Conservation (phyloP, 345 rosid genomes). For the Fremontodendron californicum region DNA sequence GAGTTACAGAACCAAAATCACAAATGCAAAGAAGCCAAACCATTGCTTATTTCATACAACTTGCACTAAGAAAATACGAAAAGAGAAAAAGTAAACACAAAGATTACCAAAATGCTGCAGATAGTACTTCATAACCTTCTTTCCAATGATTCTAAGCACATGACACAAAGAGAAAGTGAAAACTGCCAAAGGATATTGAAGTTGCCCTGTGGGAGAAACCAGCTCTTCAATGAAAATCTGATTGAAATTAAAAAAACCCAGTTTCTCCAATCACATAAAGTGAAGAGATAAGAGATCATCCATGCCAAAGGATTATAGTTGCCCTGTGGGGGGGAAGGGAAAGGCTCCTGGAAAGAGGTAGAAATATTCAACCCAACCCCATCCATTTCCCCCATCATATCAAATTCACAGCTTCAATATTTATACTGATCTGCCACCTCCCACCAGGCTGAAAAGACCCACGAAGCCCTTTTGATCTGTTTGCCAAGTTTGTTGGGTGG, state of each 20-base stretch:
- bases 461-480: neutral
- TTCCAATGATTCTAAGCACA: neutral
- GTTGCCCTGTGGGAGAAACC: slow-evolving; percentile 34
- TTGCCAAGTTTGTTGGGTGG: slow-evolving; percentile 2
- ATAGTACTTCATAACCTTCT: neutral
- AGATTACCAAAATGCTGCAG: neutral
- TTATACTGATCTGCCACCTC: slow-evolving; percentile 14
- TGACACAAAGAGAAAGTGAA: slow-evolving; percentile 5
- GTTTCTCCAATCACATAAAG: neutral
- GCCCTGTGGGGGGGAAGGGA: slow-evolving; percentile 26
- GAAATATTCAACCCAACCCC: neutral
- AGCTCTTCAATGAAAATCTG: neutral
- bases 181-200: slow-evolving; percentile 42
- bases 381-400: neutral
- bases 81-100: neutral
- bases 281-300: neutral
- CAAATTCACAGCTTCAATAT: neutral
- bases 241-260: neutral
- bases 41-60: slow-evolving; percentile 10
- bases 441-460: slow-evolving; percentile 14
- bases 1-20: neutral
- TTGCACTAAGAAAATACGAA: neutral
- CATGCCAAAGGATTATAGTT: slow-evolving; percentile 42
- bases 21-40: neutral
- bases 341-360: neutral